A percentile compares a stretch with the other conserved stretches of the same genome.
Evolutionary conservation across 2,329 filamentous ascomycete species (phyloP).

Genomic region (Xylaria sp.): DNA sequence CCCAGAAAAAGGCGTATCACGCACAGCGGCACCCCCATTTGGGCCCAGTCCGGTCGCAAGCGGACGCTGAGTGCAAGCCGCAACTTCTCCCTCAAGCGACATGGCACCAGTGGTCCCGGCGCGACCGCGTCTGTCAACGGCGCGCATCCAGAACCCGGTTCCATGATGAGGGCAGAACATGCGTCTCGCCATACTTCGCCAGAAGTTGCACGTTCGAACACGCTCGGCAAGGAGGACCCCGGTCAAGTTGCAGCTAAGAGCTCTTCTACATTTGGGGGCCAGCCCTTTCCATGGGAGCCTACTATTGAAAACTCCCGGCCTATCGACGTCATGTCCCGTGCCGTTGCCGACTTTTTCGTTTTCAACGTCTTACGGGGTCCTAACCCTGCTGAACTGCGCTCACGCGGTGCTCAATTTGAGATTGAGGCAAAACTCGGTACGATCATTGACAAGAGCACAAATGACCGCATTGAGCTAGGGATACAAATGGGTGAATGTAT

Average conservation of each 20-base stretch:
- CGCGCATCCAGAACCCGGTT: constrained; percentile 39
- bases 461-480: constrained; percentile 73
- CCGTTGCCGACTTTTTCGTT: constrained; percentile 85
- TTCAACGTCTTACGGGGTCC: constrained; percentile 73
- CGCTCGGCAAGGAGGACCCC: constrained; percentile 44
- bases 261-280: constrained; percentile 42
- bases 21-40: constrained; percentile 57
- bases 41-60: constrained; percentile 58
- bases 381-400: constrained; percentile 72
- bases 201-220: constrained; percentile 55
- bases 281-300: constrained; percentile 66
- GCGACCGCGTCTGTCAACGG: constrained; percentile 41
- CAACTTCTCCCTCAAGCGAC: constrained; percentile 59
- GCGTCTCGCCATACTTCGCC: constrained; percentile 61
- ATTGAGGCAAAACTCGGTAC: constrained; percentile 94
- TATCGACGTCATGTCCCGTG: constrained; percentile 77
- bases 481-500: constrained; percentile 75
- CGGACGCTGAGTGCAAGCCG: constrained; percentile 53
- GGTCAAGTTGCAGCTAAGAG: constrained; percentile 38
- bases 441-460: constrained; percentile 78
- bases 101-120: constrained; percentile 28
- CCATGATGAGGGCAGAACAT: constrained; percentile 47
- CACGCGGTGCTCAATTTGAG: constrained; percentile 80
- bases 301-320: constrained; percentile 77
- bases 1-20: constrained; percentile 55